phyloP scores from a whole-genome alignment of 2,329 filamentous ascomycete genomes.

The Bipolaris oryzae region DNA sequence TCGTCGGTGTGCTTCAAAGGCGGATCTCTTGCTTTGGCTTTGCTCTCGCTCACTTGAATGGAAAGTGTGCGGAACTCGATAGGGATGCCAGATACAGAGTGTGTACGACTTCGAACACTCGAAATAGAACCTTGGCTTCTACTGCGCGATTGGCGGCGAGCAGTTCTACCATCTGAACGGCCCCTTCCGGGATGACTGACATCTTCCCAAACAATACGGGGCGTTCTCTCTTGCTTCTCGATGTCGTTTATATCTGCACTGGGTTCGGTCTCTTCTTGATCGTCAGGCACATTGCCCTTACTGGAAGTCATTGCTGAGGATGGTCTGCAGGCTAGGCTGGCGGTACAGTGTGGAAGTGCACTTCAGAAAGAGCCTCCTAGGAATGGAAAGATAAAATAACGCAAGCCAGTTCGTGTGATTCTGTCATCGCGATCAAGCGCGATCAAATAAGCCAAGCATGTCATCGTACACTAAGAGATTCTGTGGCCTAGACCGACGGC shows the following conservation, averaged over 20 bases:
- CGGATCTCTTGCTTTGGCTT: background rate
- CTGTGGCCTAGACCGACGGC: background rate
- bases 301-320: background rate
- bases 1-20: background rate
- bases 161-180: background rate
- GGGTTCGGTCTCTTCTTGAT: background rate
- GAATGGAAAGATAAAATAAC: background rate
- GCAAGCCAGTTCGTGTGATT: background rate
- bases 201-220: background rate
- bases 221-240: background rate
- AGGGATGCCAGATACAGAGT: conserved; percentile 1
- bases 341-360: background rate
- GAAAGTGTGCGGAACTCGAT: conserved; percentile 1
- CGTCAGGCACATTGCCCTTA: background rate
- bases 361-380: background rate
- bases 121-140: background rate
- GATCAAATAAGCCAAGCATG: background rate
- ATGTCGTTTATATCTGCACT: background rate
- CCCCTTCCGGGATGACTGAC: background rate
- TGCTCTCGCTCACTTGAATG: background rate
- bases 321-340: background rate
- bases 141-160: background rate
- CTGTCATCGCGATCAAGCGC: background rate
- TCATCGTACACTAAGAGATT: background rate
- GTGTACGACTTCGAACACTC: background rate